Conservation (phyloP, 495 filamentous ascomycete species). For the Xylaria intraflava region DNA sequence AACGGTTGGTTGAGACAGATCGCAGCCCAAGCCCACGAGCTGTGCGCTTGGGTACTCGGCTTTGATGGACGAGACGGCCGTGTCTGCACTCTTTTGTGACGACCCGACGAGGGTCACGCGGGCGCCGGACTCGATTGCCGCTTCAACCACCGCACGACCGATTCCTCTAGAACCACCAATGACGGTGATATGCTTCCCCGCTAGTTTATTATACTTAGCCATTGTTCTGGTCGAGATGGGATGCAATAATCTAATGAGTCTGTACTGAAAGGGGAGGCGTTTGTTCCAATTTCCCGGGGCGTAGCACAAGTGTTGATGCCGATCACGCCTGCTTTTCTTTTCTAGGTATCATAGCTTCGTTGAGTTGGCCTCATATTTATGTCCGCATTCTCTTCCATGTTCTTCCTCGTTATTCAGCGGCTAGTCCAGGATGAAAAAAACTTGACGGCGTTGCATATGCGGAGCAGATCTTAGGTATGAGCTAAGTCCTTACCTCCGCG, state of each 20-base stretch:
- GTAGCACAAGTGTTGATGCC: neutral
- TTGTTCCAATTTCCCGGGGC: neutral
- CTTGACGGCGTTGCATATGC: too few species aligned
- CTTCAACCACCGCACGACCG: slow-evolving; percentile 49
- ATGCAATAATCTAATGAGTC: too few species aligned
- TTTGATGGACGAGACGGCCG: slow-evolving; percentile 31
- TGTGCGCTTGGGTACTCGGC: slow-evolving; percentile 27
- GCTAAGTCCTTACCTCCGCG: too few species aligned
- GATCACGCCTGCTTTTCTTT: too few species aligned
- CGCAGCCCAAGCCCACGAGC: slow-evolving; percentile 37
- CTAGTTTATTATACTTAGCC: slow-evolving; percentile 36
- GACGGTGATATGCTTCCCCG: slow-evolving; percentile 40
- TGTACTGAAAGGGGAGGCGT: too few species aligned
- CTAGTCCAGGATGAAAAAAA: too few species aligned
- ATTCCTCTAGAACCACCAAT: slow-evolving; percentile 53
- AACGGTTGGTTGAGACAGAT: slow-evolving; percentile 45
- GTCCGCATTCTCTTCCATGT: too few species aligned
- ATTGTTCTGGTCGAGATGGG: slow-evolving; percentile 33
- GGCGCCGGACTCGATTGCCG: slow-evolving; percentile 42
- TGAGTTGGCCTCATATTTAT: too few species aligned
- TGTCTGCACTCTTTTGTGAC: slow-evolving; percentile 31
- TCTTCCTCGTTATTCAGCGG: too few species aligned
- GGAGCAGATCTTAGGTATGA: too few species aligned
- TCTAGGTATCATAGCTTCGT: too few species aligned
- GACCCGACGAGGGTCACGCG: slow-evolving; percentile 51